Evolutionary conservation across 352 stramenopile species (phyloP).

Genomic region (Blastocystis sp.): DNA sequence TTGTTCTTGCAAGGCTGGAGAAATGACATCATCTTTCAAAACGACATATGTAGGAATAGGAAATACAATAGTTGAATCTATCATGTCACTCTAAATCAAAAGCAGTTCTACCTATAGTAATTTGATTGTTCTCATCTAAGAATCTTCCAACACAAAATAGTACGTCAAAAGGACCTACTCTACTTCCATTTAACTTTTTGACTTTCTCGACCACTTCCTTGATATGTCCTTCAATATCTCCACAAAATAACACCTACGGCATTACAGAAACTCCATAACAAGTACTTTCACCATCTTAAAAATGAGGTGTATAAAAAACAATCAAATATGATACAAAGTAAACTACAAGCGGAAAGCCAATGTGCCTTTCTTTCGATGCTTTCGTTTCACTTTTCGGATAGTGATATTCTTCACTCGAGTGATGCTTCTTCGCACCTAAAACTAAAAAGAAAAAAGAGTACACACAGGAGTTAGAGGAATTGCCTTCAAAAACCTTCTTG

Average conservation of each 20-base stretch:
- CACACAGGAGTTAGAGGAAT: neutral
- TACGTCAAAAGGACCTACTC: constrained; percentile 26
- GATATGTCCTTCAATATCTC: constrained; percentile 44
- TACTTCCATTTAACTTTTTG: neutral
- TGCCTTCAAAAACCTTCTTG: neutral
- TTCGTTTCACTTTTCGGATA: neutral
- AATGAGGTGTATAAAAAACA: neutral
- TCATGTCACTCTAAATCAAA: neutral
- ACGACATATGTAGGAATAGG: constrained; percentile 28
- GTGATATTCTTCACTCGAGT: neutral
- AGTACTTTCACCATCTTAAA: constrained; percentile 37
- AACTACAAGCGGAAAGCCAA: neutral
- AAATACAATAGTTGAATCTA: neutral
- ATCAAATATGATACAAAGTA: neutral
- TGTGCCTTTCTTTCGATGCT: neutral
- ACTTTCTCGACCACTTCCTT: neutral
- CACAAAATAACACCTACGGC: constrained; percentile 25
- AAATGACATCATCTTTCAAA: constrained; percentile 23
- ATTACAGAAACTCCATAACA: neutral
- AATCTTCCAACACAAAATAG: constrained; percentile 45
- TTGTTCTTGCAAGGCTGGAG: neutral
- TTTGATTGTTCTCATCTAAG: constrained; percentile 42
- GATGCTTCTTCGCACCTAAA: neutral
- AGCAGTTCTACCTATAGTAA: neutral
- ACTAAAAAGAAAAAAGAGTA: neutral